Percentiles rank a stretch among this genome's conserved stretches.
phyloP scores from a whole-genome alignment of 352 stramenopile genomes.

The Pythium aphanidermatum region DNA sequence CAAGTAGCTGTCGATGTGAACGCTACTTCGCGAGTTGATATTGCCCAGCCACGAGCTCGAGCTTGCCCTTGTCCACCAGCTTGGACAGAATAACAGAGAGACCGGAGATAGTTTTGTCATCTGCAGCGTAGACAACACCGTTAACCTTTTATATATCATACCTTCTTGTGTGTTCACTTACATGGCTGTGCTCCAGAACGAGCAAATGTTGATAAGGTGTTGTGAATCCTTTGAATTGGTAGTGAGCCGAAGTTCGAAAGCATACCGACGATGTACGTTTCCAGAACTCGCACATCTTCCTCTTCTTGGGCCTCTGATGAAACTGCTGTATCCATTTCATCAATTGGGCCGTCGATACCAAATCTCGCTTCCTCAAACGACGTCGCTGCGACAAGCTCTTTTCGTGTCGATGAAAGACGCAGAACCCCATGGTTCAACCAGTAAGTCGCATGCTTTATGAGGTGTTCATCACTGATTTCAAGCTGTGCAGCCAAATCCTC shows the following conservation, averaged over 20 bases:
- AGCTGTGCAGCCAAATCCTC: constrained; percentile 53
- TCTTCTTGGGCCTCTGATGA: constrained; percentile 87
- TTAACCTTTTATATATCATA: neutral
- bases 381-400: constrained; percentile 31
- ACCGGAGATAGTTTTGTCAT: constrained; percentile 78
- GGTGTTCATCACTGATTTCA: constrained; percentile 49
- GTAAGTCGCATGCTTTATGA: constrained; percentile 53
- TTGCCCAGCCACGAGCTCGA: constrained; percentile 59
- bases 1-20: neutral
- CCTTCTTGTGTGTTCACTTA: too few species aligned
- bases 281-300: constrained; percentile 90
- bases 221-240: constrained; percentile 91
- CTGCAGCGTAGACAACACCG: constrained; percentile 26
- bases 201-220: constrained; percentile 90
- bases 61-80: constrained; percentile 58
- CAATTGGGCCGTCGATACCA: constrained; percentile 29
- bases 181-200: constrained; percentile 65
- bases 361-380: constrained; percentile 44
- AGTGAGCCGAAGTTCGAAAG: constrained; percentile 92
- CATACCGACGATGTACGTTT: constrained; percentile 95
- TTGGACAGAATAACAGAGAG: constrained; percentile 63
- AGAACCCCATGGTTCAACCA: constrained; percentile 75
- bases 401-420: constrained; percentile 32
- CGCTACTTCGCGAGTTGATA: constrained; percentile 52
- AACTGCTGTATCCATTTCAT: constrained; percentile 78